Evolutionary conservation across 2,329 filamentous ascomycete species (phyloP), one percentile per base, ranked within the genome.

Genomic region (Cladosporium velox): DNA sequence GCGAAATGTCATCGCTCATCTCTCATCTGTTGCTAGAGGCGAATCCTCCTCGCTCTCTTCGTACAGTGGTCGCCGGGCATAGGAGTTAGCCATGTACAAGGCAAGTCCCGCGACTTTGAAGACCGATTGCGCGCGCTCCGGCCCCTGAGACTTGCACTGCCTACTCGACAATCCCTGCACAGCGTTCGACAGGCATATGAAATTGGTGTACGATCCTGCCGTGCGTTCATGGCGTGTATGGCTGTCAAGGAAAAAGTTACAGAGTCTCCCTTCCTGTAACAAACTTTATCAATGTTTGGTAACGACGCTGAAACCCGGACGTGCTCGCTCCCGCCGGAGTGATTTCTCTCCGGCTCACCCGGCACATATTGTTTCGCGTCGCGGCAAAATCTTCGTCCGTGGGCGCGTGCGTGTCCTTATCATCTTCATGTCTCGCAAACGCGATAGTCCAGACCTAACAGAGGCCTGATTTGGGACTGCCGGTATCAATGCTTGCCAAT

Each of bases 131-230:
- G 41, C 41, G 41, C 41, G 41, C n/a, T 21, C 52, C 30, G 52
- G 14, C 52, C 52, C 52, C 52, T 55, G 28, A 55, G 32, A 55
- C 52, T 55, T 55, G 52, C 52, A 55, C 52, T 34, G 52, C 52
- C 52, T 34, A 6, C 41, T 55, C 28, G 52, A 32, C 52, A 47
- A 55, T 55, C 52, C 52, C 52, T 55, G 52, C 28, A 30, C 18
- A n/a, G 18, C 15, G 52, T 55, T 55, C n/a, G 52, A 55, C 52
- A 55, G 52, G 28, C 52, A 55, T 32, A 18, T 34, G 52, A 55
- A 55, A 55, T 55, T 55, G 28, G 28, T 32, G 32, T 34, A 30
- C 52, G 32, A 55, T 55, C 52, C 52, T 55, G 52, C 52, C 52
- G 52, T 55, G 28, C 28, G 15, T 11, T 21, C n/a, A 24, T 47